Conservation (phyloP, 2,329 filamentous ascomycete genomes). For the Epichloe brachyelytri region DNA sequence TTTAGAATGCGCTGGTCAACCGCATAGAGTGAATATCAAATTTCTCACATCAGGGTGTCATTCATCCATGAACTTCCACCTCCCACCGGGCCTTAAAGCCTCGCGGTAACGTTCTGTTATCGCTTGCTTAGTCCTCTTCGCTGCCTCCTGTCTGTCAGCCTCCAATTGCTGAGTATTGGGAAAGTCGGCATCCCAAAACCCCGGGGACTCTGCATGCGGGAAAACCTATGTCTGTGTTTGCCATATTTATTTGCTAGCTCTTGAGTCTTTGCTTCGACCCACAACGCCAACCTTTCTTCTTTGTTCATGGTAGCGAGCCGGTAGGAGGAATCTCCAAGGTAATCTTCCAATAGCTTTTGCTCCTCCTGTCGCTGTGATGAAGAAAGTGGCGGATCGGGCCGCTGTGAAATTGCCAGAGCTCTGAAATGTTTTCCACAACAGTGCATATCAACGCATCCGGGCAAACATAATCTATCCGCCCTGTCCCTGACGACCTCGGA, state of each 20-base stretch:
- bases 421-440: constrained; percentile 68
- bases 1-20: neutral
- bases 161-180: constrained; percentile 72
- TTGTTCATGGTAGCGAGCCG: constrained; percentile 43
- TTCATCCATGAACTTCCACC: constrained; percentile 77
- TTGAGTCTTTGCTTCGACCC: constrained; percentile 64
- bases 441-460: constrained; percentile 59
- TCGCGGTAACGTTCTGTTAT: constrained; percentile 67
- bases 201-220: constrained; percentile 64
- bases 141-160: constrained; percentile 51
- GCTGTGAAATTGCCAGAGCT: constrained; percentile 45
- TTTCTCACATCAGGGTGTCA: constrained; percentile 17
- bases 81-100: constrained; percentile 62
- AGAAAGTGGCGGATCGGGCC: constrained; percentile 25
- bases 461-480: constrained; percentile 54
- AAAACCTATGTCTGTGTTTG: constrained; percentile 63
- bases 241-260: constrained; percentile 63
- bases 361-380: constrained; percentile 27
- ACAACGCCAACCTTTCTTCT: constrained; percentile 49
- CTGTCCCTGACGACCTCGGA: constrained; percentile 60
- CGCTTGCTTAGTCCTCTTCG: constrained; percentile 46
- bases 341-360: constrained; percentile 39
- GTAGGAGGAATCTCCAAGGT: constrained; percentile 45
- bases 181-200: constrained; percentile 86
- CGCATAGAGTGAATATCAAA: neutral